Percentiles rank a stretch among this genome's conserved stretches.
Conservation (phyloP, 495 filamentous ascomycete genomes). For the Podospora anserina region DNA sequence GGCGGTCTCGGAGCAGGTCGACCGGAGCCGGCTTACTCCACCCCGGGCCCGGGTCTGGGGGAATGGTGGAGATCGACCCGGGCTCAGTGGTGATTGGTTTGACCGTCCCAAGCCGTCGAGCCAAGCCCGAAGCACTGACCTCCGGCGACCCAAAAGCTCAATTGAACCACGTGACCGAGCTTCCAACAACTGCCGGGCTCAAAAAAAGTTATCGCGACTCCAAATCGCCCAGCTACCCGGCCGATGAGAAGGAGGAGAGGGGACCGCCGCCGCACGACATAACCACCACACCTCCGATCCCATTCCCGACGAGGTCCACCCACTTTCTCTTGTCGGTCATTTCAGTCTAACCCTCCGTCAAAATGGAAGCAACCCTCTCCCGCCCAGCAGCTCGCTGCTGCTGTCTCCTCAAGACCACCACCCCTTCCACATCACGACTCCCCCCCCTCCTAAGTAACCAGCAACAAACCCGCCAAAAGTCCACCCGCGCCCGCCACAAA, state of each 20-base stretch:
- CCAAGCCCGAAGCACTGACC: conserved; percentile 1
- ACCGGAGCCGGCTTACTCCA: not conserved
- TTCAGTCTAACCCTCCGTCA: not conserved
- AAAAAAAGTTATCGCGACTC: conserved; percentile 23
- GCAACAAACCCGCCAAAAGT: conserved; percentile 60
- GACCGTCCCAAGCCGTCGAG: not conserved
- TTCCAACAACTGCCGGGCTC: not conserved
- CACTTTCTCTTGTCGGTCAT: not conserved
- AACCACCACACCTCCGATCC: not conserved
- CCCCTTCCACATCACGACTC: conserved; percentile 39
- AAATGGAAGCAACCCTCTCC: conserved; percentile 19
- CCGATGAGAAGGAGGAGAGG: conserved; percentile 17
- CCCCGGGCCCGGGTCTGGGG: conserved; percentile 6
- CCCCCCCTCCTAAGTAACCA: conserved; percentile 29
- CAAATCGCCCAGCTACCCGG: conserved; percentile 13
- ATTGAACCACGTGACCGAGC: conserved; percentile 16
- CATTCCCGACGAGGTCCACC: not conserved
- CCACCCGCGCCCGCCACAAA: conserved; percentile 65
- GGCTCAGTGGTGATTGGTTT: conserved; percentile 11
- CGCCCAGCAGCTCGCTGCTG: conserved; percentile 20
- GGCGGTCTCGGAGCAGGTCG: not conserved
- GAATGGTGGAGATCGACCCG: conserved; percentile 8
- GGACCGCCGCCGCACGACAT: conserved; percentile 11
- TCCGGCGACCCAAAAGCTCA: not conserved
- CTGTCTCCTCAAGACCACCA: conserved; percentile 19